Conservation (phyloP, 305 asterid genomes). For the Rubia occidens region DNA sequence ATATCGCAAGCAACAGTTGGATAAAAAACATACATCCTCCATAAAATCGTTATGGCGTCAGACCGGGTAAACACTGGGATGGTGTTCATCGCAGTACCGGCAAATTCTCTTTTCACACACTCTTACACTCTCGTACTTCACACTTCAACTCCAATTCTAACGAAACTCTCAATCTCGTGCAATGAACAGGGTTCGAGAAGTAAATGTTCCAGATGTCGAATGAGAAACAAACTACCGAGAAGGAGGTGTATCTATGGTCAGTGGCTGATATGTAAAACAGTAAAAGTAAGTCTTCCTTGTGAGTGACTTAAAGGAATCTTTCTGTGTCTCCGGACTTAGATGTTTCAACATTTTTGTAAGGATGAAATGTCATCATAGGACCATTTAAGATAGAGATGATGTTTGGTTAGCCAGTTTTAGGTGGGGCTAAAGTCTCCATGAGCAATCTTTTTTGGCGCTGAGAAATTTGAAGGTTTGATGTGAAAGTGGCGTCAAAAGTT, state of each 20-base stretch:
- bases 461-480: background rate
- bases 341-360: background rate
- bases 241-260: slow-evolving; percentile 74
- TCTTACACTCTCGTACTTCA: background rate
- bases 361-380: background rate
- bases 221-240: slow-evolving; percentile 60
- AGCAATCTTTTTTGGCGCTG: background rate
- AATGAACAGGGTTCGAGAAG: slow-evolving; percentile 56
- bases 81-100: slow-evolving; percentile 84
- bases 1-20: slow-evolving; percentile 78
- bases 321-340: background rate
- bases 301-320: background rate
- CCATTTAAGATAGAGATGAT: background rate
- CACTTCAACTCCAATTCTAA: background rate
- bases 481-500: background rate
- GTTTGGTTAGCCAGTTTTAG: background rate
- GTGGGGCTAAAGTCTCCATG: slow-evolving; percentile 1
- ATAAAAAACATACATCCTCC: slow-evolving; percentile 54
- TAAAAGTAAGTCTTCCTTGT: background rate
- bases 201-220: slow-evolving; percentile 47
- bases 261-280: slow-evolving; percentile 57
- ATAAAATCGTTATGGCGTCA: slow-evolving; percentile 74
- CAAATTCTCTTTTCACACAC: slow-evolving; percentile 16
- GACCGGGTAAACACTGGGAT: slow-evolving; percentile 91
- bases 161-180: slow-evolving; percentile 3